Percentiles rank a stretch among this genome's conserved stretches.
Evolutionary conservation across 2,329 filamentous ascomycete genomes (phyloP).

Genomic region (Aureobasidium sp.): DNA sequence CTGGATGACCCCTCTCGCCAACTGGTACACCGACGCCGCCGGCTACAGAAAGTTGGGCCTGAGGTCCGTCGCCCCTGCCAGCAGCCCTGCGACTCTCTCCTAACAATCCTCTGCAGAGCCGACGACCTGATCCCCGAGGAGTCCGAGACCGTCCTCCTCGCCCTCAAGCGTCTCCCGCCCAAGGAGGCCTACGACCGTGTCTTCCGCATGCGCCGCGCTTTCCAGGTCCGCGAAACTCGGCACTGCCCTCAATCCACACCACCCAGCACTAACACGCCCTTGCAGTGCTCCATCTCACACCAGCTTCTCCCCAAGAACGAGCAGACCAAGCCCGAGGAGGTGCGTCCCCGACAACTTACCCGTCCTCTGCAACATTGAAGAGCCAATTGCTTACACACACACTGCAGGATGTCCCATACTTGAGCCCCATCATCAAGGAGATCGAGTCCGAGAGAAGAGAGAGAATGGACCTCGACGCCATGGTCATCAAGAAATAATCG

Average conservation of each 20-base stretch:
- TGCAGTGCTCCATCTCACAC: constrained; percentile 57
- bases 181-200: constrained; percentile 94
- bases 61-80: constrained; percentile 50
- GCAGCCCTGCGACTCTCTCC: too few species aligned
- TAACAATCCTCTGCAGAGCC: constrained; percentile 49
- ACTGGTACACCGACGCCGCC: constrained; percentile 81
- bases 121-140: constrained; percentile 96
- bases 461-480: constrained; percentile 58
- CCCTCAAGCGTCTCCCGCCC: constrained; percentile 80
- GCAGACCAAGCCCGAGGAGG: constrained; percentile 60
- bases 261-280: not conserved
- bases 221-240: constrained; percentile 55
- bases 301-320: constrained; percentile 56
- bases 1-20: constrained; percentile 70
- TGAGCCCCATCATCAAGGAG: constrained; percentile 59
- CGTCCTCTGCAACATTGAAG: not conserved
- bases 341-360: constrained; percentile 28
- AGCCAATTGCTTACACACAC: constrained; percentile 15
- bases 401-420: constrained; percentile 56
- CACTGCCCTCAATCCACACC: not conserved
- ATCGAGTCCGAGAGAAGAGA: constrained; percentile 61
- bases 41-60: constrained; percentile 91
- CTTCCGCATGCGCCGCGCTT: constrained; percentile 90
- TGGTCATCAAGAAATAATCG: constrained; percentile 46
- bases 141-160: constrained; percentile 74